Evolutionary conservation across 2,329 filamentous ascomycete species (phyloP), one percentile per base, ranked within the genome.

Genomic region (Penicillium expansum): DNA sequence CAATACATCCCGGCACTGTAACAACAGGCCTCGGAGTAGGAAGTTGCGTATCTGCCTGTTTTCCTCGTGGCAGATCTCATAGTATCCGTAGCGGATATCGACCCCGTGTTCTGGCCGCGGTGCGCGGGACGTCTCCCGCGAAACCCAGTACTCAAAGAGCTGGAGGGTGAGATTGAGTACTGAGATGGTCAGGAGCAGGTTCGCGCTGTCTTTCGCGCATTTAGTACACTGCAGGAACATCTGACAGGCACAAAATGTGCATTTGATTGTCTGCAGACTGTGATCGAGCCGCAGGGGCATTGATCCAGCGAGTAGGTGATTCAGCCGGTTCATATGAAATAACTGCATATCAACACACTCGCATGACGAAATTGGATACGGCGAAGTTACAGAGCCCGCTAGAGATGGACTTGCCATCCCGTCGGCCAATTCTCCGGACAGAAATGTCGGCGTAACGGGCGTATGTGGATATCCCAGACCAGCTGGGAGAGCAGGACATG

Each of bases 311-410:
- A 65, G 65, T 8, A 73, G 62, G 35, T 67, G 64, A 27, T 66
- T 70, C n/a, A 74, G 58, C n/a, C 66, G 66, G 48, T 66, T 67
- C 59, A 69, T 65, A 37, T 73, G 64, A 44, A 68, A 67, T 10
- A 67, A 57, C 24, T 73, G 66, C 42, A 62, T 65, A 24, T 71
- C 67, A 2, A 67, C 48, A 52, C 72, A 74, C 37, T 70, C 70
- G 58, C 71, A 71, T 27, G 55, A 52, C 10, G 60, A 64, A 13
- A 53, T 62, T 1, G 56, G 22, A 29, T 67, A 62, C 0, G 62
- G 51, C 10, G 59, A 69, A 16, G 67, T 62, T 16, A 71, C 60
- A 16, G 69, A 68, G 11, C 66, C 64, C 3, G 64, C 65, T n/a
- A 73, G 62, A 20, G 67, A 60, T 20, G 64, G 67, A 59, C 67